Evolutionary conservation across 2,329 filamentous ascomycete genomes (phyloP).

Genomic region (Fusarium succisae): DNA sequence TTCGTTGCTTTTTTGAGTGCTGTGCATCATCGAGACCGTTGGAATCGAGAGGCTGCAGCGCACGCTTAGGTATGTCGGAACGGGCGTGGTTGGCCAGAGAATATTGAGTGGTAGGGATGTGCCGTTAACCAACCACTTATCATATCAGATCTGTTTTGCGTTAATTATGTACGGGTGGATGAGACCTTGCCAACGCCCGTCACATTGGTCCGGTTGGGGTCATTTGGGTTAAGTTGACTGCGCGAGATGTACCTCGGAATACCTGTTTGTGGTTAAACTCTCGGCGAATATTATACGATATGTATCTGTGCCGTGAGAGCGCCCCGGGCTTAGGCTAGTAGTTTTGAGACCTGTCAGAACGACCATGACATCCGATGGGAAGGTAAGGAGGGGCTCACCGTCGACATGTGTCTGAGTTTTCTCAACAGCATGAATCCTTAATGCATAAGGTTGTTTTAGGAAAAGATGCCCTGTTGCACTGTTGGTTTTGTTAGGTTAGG

Average conservation of each 20-base stretch:
- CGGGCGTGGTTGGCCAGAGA: conserved; percentile 8
- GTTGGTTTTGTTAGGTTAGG: conserved; percentile 12
- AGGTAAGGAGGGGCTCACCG: neutral
- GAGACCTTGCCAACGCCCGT: conserved; percentile 8
- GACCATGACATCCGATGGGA: neutral
- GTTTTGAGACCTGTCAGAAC: neutral
- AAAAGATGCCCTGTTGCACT: neutral
- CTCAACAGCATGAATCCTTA: neutral
- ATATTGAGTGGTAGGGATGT: conserved; percentile 32
- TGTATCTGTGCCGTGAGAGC: conserved; percentile 1
- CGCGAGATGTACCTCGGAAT: conserved; percentile 7
- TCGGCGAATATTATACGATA: conserved; percentile 28
- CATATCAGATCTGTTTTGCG: conserved; percentile 32
- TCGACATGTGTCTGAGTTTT: neutral
- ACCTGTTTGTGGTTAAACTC: conserved; percentile 23
- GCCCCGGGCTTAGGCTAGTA: neutral
- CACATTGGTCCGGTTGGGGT: neutral
- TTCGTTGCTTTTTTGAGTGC: conserved; percentile 34
- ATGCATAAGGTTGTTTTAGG: conserved; percentile 1
- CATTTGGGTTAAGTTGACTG: conserved; percentile 3
- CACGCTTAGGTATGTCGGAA: conserved; percentile 29
- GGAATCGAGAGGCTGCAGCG: conserved; percentile 40
- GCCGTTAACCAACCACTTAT: conserved; percentile 21
- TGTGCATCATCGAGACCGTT: conserved; percentile 39
- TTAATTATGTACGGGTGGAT: conserved; percentile 11